Base-by-base conservation (phyloP, 352 stramenopile species). In the Phytophthora cryptogea region DNA sequence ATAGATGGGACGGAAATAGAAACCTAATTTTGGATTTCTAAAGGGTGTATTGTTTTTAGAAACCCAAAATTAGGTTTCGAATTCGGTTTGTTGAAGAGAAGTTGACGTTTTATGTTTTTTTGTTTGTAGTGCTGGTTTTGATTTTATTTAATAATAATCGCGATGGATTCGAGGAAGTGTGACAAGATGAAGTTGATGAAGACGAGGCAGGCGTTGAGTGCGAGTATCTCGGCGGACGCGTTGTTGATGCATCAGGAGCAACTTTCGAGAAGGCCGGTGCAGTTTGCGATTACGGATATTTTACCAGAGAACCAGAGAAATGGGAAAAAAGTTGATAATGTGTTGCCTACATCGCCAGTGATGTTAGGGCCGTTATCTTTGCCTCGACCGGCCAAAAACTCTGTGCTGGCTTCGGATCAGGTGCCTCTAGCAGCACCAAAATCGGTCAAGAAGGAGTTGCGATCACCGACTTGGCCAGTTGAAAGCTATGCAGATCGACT, bases 271-370 rank as follows among this genome's bases (percentile, higher is more conserved):
- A 27, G 54, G n/a, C 55, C 64, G 7, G 7, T 49, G 32, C 42
- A 57, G 30, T 76, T 78, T 35, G 14, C 30, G 4, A 83, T 78
- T 16, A 75, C 68, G 7, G 70, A 83, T 37, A 40, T 82, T 37
- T 39, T 78, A 14, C 56, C 37, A 23, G 31, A 11, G 8, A 64
- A 63, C 16, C 48, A 54, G 32, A 70, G 66, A 14, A 44, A 39
- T 16, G 23, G 26, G 23, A 69, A 47, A 3, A 69, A 45, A n/a
- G 7, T 31, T 1, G 28, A 56, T 13, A 23, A 23, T 23, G 20
- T 23, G 16, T 49, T 59, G 14, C 20, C 46, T 10, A 23, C 39
- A 5, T 63, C 55, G 13, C 43, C 42, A 20, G 33, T 30, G 20
- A 8, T 27, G 2, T 33, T 64, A 44, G 59, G 46, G 20, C 65